Conservation (phyloP, 768 basidiomycete species). For the Lactifluus volemus region DNA sequence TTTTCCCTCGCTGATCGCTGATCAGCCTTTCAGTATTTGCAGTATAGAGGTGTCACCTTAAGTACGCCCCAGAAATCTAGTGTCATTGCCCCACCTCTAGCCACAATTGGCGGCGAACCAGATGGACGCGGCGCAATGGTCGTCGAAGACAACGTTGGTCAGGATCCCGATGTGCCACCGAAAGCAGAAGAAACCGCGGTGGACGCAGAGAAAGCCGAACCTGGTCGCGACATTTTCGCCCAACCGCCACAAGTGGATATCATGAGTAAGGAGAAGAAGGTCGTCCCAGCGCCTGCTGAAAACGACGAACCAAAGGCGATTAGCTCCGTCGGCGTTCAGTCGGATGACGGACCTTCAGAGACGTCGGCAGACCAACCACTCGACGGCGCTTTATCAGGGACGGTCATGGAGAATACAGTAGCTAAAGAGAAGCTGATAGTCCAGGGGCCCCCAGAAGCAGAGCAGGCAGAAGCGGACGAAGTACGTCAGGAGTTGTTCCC, state of each 20-base stretch:
- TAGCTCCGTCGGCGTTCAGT: neutral
- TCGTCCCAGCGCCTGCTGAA: neutral
- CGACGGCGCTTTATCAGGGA: neutral
- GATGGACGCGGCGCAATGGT: constrained; percentile 49
- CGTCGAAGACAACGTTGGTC: constrained; percentile 35
- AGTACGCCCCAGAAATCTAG: constrained; percentile 34
- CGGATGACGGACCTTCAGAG: neutral
- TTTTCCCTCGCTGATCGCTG: neutral
- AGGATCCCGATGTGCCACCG: constrained; percentile 16
- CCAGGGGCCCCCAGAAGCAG: constrained; percentile 26
- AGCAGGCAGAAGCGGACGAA: constrained; percentile 30
- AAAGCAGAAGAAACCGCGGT: constrained; percentile 30
- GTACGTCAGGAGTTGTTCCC: constrained; percentile 32
- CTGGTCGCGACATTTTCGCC: constrained; percentile 68
- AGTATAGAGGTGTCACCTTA: constrained; percentile 35
- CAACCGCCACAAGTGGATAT: constrained; percentile 37
- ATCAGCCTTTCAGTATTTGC: constrained; percentile 39
- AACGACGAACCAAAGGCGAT: constrained; percentile 8
- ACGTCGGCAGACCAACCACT: neutral
- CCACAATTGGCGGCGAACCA: constrained; percentile 44
- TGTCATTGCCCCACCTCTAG: constrained; percentile 24
- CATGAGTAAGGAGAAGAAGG: constrained; percentile 33
- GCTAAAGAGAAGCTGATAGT: constrained; percentile 6
- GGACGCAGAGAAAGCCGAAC: constrained; percentile 51
- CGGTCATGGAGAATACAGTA: neutral